Percentiles rank a stretch among this genome's conserved stretches.
These are phyloP conservation scores for Scutellaria galericulata DNA, from an alignment of 257 asterid genomes.

Conservation along the genomic window DNA sequence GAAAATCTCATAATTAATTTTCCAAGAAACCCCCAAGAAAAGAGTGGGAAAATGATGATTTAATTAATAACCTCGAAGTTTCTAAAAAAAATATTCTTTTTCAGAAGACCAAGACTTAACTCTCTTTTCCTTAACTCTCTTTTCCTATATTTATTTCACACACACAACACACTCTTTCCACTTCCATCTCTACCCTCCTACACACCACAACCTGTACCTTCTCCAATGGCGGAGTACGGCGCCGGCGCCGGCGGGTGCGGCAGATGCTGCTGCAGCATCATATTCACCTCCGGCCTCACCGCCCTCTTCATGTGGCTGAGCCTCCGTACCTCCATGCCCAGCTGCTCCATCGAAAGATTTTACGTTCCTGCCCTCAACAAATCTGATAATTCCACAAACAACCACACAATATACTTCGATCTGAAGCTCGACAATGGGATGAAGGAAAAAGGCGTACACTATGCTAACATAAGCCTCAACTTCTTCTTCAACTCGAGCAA, in stretches of 20 bases:
- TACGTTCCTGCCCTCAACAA: constrained; percentile 61
- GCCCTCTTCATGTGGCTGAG: constrained; percentile 91
- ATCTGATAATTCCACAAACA: constrained; percentile 42
- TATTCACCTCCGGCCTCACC: constrained; percentile 71
- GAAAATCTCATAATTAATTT: too few relatives aligned
- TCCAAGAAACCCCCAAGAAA: too few relatives aligned
- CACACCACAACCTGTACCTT: too few relatives aligned
- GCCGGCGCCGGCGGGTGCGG: constrained; percentile 40
- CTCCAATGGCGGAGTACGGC: constrained; percentile 37
- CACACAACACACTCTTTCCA: too few relatives aligned
- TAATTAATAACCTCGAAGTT: too few relatives aligned
- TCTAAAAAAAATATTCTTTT: too few relatives aligned
- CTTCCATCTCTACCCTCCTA: too few relatives aligned
- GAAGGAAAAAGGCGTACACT: constrained; percentile 71
- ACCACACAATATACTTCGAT: constrained; percentile 56
- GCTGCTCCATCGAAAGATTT: constrained; percentile 53
- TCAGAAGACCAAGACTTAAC: too few relatives aligned
- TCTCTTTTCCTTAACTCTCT: too few relatives aligned
- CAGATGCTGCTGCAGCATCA: constrained; percentile 62
- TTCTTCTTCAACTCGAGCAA: constrained; percentile 41
- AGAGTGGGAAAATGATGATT: too few relatives aligned
- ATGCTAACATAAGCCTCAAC: constrained; percentile 44
- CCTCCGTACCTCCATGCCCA: constrained; percentile 68
- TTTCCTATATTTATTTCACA: too few relatives aligned
- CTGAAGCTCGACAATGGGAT: constrained; percentile 60